Base-by-base conservation (phyloP, 192 early-diverging fungal species). In the Funneliformis mosseae region DNA sequence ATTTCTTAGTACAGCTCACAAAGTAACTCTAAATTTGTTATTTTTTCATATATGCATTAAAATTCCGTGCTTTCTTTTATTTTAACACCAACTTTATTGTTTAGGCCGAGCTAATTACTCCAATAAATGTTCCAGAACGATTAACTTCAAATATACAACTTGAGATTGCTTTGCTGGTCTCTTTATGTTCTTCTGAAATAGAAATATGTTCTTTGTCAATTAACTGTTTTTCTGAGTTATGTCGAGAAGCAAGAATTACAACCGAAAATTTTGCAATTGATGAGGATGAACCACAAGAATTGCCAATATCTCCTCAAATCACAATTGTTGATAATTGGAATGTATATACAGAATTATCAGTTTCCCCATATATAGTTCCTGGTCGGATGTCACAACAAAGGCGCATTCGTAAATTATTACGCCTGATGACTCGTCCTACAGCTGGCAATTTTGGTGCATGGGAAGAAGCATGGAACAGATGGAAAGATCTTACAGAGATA, bases 401-500 rank as follows among this genome's bases (percentile, higher is more conserved):
- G 74, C 88, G 92, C 0, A 89, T 94, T 55, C 83, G 95, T 33
- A 88, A 87, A 21, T 81, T 96, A 8, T 79, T 96, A 21, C 82
- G 94, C 12, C 88, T 90, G 70, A 89, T 93, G 81, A 83, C 86
- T 48, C 86, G 88, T 27, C 90, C 90, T 12, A 94, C 93, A 4
- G 84, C 91, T 8, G 95, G 94, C 33, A 94, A 92, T 74, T 80
- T 95, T 77, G 91, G 89, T n/a, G 95, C 94, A 9, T 96, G 93
- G 93, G 93, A 95, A 79, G 94, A 96, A 77, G 87, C 93, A 0
- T 96, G 91, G 76, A 85, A 87, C 27, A 83, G 92, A 18, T 96
- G 95, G 95, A 90, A 88, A 78, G 82, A 83, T 12, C 85, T 94
- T 21, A 93, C 87, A 9, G 79, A 80, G 12, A 28, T 79, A 25